Conservation (phyloP, 106 monocot genomes). For the Chionographis japonica region DNA sequence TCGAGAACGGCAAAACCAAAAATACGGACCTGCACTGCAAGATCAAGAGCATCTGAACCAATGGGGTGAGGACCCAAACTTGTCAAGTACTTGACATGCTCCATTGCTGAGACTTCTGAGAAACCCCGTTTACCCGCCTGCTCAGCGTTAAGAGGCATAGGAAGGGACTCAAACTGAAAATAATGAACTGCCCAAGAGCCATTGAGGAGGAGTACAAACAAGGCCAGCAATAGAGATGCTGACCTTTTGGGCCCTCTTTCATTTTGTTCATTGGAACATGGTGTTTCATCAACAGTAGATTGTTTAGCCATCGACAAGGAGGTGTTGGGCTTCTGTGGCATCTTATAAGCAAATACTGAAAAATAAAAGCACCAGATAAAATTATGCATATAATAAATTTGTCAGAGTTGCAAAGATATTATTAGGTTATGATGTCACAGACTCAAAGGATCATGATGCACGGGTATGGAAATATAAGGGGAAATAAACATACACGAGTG, state of each 20-base stretch:
- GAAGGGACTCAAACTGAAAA: slow-evolving; percentile 67
- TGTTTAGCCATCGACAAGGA: background rate
- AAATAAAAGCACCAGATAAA: background rate
- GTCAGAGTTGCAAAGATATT: no score
- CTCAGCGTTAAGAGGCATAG: slow-evolving; percentile 50
- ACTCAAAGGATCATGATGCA: no score
- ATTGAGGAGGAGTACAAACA: slow-evolving; percentile 58
- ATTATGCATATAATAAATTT: no score
- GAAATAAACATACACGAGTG: no score
- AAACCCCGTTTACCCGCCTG: slow-evolving; percentile 94
- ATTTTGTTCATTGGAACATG: slow-evolving; percentile 8
- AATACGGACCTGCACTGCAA: slow-evolving; percentile 65
- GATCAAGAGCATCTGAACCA: slow-evolving; percentile 80
- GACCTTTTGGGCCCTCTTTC: slow-evolving; percentile 26
- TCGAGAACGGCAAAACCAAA: background rate
- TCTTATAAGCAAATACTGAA: slow-evolving; percentile 11
- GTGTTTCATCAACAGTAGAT: slow-evolving; percentile 6
- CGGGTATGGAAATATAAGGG: no score
- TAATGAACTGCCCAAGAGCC: slow-evolving; percentile 71
- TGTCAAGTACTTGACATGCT: slow-evolving; percentile 83
- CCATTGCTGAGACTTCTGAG: slow-evolving; percentile 74
- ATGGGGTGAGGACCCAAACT: slow-evolving; percentile 83
- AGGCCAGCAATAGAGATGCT: slow-evolving; percentile 48
- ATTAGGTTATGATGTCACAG: no score
- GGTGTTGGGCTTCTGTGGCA: slow-evolving; percentile 10